A percentile compares a stretch with the other conserved stretches of the same genome.
These are phyloP conservation scores for Psilocybe mexicana DNA, from an alignment of 1,284 basidiomycete species.

Conservation along the genomic window DNA sequence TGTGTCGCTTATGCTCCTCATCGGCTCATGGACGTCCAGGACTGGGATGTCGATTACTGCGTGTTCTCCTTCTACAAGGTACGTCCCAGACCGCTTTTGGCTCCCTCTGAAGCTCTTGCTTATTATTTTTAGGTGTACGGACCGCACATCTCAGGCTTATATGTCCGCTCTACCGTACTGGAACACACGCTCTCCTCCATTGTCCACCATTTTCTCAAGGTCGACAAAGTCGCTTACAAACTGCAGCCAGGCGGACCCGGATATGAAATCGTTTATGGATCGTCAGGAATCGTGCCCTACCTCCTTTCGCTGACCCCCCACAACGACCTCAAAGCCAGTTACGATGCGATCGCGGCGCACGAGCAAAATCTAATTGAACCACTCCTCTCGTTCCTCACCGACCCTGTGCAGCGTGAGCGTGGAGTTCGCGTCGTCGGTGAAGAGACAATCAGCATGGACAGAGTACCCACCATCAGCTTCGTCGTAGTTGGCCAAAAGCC, in stretches of 20 bases:
- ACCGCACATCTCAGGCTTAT: slow-evolving; percentile 69
- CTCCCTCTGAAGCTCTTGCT: slow-evolving; percentile 2
- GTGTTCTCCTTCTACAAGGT: slow-evolving; percentile 81
- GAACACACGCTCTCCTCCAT: slow-evolving; percentile 52
- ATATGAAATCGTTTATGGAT: slow-evolving; percentile 68
- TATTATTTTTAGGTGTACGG: slow-evolving; percentile 61
- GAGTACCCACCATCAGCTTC: slow-evolving; percentile 77
- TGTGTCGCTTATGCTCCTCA: slow-evolving; percentile 83
- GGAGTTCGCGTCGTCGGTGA: slow-evolving; percentile 72
- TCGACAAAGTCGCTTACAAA: slow-evolving; percentile 53
- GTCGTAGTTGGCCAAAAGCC: slow-evolving; percentile 58
- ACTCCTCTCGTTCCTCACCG: slow-evolving; percentile 37
- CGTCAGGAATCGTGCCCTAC: slow-evolving; percentile 64
- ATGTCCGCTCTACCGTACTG: slow-evolving; percentile 51
- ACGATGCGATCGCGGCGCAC: slow-evolving; percentile 45
- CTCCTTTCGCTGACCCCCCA: slow-evolving; percentile 57
- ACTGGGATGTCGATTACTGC: slow-evolving; percentile 76
- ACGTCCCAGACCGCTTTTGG: neutral
- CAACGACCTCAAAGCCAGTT: slow-evolving; percentile 47
- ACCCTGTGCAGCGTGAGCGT: slow-evolving; percentile 42
- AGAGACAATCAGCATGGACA: slow-evolving; percentile 38
- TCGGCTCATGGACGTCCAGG: slow-evolving; percentile 64
- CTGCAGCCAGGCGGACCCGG: slow-evolving; percentile 72
- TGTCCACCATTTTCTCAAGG: slow-evolving; percentile 72
- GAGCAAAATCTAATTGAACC: slow-evolving; percentile 43